phyloP scores from a whole-genome alignment of 1,139 yeast genomes.

The Suhomyces chickasaworum region DNA sequence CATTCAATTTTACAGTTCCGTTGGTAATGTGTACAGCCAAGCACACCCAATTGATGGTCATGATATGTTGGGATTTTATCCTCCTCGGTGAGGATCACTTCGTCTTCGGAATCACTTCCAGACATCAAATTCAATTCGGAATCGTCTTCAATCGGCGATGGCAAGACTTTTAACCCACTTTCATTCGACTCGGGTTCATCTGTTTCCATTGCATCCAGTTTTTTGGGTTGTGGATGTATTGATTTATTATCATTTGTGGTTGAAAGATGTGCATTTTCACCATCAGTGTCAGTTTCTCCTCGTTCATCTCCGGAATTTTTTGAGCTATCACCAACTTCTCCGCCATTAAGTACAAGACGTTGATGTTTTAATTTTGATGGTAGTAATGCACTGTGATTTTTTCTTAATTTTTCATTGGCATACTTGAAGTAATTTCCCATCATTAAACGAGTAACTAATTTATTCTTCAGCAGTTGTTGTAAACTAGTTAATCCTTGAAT shows the following conservation, averaged over 20 bases:
- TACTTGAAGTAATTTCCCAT: slow-evolving; percentile 66
- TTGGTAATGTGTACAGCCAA: slow-evolving; percentile 85
- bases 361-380: slow-evolving; percentile 22
- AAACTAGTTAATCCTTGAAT: slow-evolving; percentile 51
- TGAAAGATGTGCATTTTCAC: slow-evolving; percentile 4
- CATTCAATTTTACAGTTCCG: slow-evolving; percentile 86
- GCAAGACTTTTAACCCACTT: background rate
- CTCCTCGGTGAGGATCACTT: slow-evolving; percentile 45
- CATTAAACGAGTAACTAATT: slow-evolving; percentile 73
- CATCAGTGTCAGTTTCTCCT: slow-evolving; percentile 10
- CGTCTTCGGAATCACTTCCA: slow-evolving; percentile 25
- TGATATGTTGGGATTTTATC: slow-evolving; percentile 58
- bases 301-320: background rate
- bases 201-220: slow-evolving; percentile 13
- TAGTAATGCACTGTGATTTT: slow-evolving; percentile 17
- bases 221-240: background rate
- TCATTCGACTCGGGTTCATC: slow-evolving; percentile 5
- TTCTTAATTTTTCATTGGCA: slow-evolving; percentile 34
- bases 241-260: background rate
- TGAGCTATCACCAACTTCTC: background rate
- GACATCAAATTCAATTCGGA: background rate
- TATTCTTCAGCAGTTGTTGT: slow-evolving; percentile 57
- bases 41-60: slow-evolving; percentile 35
- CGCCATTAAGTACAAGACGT: slow-evolving; percentile 19
- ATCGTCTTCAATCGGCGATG: background rate